A percentile compares a stretch with the other conserved stretches of the same genome.
Evolutionary conservation across 73 alveolate genomes (phyloP).

Genomic region (Paramecium biaurelia): DNA sequence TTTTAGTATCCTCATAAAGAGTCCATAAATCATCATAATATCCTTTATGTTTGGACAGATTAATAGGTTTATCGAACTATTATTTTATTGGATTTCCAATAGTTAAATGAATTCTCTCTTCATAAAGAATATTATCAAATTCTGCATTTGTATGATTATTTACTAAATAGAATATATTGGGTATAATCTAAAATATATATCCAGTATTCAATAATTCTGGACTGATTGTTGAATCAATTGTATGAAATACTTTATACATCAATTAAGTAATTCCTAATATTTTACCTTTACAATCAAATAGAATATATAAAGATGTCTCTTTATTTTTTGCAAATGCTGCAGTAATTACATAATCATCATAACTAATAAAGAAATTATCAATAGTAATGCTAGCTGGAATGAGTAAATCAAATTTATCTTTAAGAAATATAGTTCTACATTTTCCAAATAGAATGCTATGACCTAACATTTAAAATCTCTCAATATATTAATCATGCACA

Average conservation of each 20-base stretch:
- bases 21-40: conserved; percentile 24
- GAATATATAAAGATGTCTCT: background rate
- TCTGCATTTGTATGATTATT: background rate
- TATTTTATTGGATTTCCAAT: background rate
- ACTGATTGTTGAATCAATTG: background rate
- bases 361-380: background rate
- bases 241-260: background rate
- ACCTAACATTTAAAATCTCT: background rate
- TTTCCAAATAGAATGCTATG: background rate
- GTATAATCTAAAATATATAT: background rate
- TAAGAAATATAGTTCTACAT: background rate
- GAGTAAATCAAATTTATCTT: background rate
- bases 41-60: background rate
- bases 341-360: conserved; percentile 8
- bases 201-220: background rate
- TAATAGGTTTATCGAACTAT: background rate
- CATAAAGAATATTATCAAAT: background rate
- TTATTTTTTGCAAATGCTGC: conserved; percentile 27
- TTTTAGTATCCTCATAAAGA: background rate
- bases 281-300: conserved; percentile 2
- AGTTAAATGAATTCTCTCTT: background rate
- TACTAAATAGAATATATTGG: background rate
- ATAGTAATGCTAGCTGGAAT: conserved; percentile 17
- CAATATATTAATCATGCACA: background rate
- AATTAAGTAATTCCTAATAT: conserved; percentile 19